A percentile compares a stretch with the other conserved stretches of the same genome.
These are phyloP conservation scores for Phascolomyces articulosus DNA, from an alignment of 371 early-diverging fungal genomes.

Conservation along the genomic window DNA sequence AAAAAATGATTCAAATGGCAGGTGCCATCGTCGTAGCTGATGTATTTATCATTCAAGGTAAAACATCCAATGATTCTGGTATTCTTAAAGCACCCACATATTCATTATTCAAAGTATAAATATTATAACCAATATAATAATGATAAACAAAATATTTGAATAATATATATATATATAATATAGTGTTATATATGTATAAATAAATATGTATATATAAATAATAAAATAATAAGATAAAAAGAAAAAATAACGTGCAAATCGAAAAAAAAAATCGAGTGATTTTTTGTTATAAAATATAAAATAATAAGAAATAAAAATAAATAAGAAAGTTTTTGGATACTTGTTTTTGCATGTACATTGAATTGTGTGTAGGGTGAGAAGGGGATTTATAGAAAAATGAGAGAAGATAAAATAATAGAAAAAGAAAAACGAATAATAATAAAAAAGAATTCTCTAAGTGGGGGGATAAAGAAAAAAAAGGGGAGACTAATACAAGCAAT, in stretches of 20 bases:
- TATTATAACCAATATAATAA: background rate
- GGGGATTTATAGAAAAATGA: background rate
- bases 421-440: slow-evolving; percentile 1
- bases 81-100: slow-evolving; percentile 10
- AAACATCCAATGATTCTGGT: slow-evolving; percentile 4
- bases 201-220: no score
- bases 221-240: no score
- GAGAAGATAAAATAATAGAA: background rate
- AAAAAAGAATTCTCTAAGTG: no score
- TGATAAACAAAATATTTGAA: no score
- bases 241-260: no score
- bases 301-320: no score
- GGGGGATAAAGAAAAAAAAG: background rate
- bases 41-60: slow-evolving; percentile 9
- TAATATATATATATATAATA: no score
- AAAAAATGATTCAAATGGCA: background rate
- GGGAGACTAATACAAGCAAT: slow-evolving; percentile 1
- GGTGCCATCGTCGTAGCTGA: background rate
- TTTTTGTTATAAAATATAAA: no score
- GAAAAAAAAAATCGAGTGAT: no score
- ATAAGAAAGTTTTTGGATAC: no score
- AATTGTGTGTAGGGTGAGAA: background rate
- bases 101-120: slow-evolving; percentile 11
- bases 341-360: no score
- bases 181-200: no score